A percentile compares a stretch with the other conserved stretches of the same genome.
Conservation (phyloP, 371 early-diverging fungal species). For the Mortierella sp. region DNA sequence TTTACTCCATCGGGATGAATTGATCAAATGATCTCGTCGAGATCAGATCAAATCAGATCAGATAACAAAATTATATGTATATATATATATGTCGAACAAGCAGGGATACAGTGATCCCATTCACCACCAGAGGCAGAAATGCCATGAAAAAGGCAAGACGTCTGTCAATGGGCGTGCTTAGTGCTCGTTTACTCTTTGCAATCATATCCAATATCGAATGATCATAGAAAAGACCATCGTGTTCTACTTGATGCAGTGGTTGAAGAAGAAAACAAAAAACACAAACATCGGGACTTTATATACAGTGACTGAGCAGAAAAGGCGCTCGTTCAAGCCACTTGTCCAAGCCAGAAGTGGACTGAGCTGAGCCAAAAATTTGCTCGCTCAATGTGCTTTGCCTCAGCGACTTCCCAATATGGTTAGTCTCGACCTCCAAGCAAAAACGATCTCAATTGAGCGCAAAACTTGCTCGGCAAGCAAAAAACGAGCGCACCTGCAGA, state of each 20-base stretch:
- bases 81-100: conserved; percentile 36
- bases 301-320: too few relatives aligned
- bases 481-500: too few relatives aligned
- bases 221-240: conserved; percentile 33
- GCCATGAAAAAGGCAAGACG: conserved; percentile 35
- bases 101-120: conserved; percentile 28
- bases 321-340: too few relatives aligned
- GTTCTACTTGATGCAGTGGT: conserved; percentile 50
- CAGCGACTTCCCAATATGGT: too few relatives aligned
- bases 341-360: too few relatives aligned
- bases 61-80: background rate
- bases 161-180: conserved; percentile 54
- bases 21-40: background rate
- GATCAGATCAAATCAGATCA: conserved; percentile 16
- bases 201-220: conserved; percentile 54
- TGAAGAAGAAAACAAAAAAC: conserved; percentile 11
- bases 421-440: too few relatives aligned
- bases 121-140: conserved; percentile 54
- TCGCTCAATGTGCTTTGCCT: too few relatives aligned
- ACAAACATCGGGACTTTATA: background rate
- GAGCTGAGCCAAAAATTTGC: too few relatives aligned
- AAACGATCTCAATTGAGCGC: too few relatives aligned
- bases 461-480: too few relatives aligned
- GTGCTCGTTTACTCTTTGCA: conserved; percentile 46
- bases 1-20: background rate